Percentiles rank a stretch among this genome's conserved stretches.
phyloP scores from a whole-genome alignment of 768 basidiomycete genomes.

The Agrocybe chaxingu region DNA sequence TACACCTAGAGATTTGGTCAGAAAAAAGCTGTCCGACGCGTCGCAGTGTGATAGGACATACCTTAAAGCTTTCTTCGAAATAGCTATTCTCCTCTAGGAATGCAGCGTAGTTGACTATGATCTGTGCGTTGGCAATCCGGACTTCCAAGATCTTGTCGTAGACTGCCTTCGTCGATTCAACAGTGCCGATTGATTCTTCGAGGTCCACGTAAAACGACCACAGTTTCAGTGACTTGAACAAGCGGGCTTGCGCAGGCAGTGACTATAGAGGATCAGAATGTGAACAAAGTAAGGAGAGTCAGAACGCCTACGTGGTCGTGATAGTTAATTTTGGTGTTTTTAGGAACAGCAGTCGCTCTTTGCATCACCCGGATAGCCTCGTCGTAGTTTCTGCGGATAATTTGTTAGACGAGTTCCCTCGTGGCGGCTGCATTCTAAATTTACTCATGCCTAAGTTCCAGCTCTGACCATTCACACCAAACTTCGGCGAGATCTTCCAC shows the following conservation, averaged over 20 bases:
- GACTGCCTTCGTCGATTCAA: slow-evolving; percentile 86
- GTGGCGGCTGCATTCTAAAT: slow-evolving; percentile 24
- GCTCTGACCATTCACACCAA: slow-evolving; percentile 99
- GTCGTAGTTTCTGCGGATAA: slow-evolving; percentile 79
- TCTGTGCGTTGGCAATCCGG: slow-evolving; percentile 96
- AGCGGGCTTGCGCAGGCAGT: slow-evolving; percentile 78
- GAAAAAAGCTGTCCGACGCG: neutral
- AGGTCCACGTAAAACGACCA: slow-evolving; percentile 99
- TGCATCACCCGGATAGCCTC: slow-evolving; percentile 96
- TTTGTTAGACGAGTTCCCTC: neutral
- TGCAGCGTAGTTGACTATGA: slow-evolving; percentile 94
- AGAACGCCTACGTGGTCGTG: slow-evolving; percentile 79
- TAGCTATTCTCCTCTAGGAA: slow-evolving; percentile 98
- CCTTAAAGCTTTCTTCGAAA: slow-evolving; percentile 98
- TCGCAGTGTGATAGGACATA: slow-evolving; percentile 21
- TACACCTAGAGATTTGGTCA: slow-evolving; percentile 59
- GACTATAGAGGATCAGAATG: slow-evolving; percentile 39
- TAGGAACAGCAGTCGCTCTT: slow-evolving; percentile 87
- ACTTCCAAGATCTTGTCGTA: slow-evolving; percentile 97
- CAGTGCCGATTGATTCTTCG: slow-evolving; percentile 94
- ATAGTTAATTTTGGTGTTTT: slow-evolving; percentile 86
- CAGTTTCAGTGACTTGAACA: slow-evolving; percentile 97
- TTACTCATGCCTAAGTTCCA: slow-evolving; percentile 95
- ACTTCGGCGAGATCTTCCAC: slow-evolving; percentile 98
- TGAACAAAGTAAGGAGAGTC: neutral